Percentiles rank a stretch among this genome's conserved stretches.
Conservation (phyloP, 2,329 filamentous ascomycete genomes). For the Didymella exigua region DNA sequence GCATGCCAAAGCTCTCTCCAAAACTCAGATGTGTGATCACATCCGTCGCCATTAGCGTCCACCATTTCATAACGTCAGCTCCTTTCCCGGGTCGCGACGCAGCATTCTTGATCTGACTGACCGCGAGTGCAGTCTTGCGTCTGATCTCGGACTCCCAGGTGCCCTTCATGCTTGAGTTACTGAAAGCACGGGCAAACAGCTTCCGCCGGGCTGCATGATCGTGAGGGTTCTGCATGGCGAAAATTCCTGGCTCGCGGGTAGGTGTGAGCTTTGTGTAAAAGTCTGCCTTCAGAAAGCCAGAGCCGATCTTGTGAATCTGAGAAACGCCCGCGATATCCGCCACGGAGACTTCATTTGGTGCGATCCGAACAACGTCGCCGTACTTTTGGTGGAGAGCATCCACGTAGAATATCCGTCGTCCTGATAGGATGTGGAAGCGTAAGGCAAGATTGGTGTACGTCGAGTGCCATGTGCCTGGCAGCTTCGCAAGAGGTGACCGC, state of each 20-base stretch:
- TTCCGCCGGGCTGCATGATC: constrained; percentile 45
- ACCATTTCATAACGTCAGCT: constrained; percentile 48
- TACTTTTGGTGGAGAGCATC: constrained; percentile 45
- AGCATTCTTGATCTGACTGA: constrained; percentile 38
- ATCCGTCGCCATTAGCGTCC: constrained; percentile 50
- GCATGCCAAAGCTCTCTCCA: constrained; percentile 49
- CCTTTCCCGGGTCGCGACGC: constrained; percentile 23
- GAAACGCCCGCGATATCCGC: constrained; percentile 26
- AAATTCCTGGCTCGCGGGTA: constrained; percentile 39
- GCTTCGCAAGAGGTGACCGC: constrained; percentile 14
- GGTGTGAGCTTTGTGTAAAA: constrained; percentile 47
- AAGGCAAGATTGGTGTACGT: constrained; percentile 40
- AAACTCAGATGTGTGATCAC: constrained; percentile 48
- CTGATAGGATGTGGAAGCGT: constrained; percentile 44
- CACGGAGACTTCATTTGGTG: constrained; percentile 32
- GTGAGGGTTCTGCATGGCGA: constrained; percentile 47
- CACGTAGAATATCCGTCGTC: constrained; percentile 48
- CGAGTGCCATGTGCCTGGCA: constrained; percentile 42
- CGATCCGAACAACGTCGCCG: constrained; percentile 35
- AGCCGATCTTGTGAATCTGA: constrained; percentile 45
- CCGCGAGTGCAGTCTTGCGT: constrained; percentile 41
- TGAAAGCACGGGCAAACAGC: constrained; percentile 47
- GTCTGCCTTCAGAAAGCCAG: constrained; percentile 49
- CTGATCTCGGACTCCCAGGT: constrained; percentile 47
- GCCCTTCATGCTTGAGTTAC: constrained; percentile 41